Evolutionary conservation across 2,329 filamentous ascomycete species (phyloP).

Genomic region (Aureobasidium sp.): DNA sequence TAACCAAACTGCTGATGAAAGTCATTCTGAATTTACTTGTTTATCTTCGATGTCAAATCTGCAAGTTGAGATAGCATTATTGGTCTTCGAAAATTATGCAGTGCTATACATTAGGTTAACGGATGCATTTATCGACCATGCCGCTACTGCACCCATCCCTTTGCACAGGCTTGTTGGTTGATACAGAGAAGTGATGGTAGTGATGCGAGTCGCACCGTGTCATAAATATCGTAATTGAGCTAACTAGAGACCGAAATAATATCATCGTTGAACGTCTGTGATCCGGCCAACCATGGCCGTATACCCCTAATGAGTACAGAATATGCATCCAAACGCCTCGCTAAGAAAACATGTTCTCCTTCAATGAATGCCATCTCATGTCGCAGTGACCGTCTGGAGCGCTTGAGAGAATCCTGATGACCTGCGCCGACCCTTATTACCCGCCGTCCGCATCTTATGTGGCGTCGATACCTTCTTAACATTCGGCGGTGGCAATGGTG

Average conservation of each 20-base stretch:
- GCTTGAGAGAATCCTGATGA: not conserved
- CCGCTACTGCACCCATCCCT: not conserved
- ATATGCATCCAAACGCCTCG: slow-evolving; percentile 7
- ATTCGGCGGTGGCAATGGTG: not conserved
- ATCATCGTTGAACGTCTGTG: not conserved
- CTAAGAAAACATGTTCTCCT: not conserved
- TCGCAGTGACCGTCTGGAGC: slow-evolving; percentile 4
- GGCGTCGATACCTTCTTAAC: not conserved
- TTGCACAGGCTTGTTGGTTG: not conserved
- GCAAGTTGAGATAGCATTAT: not conserved
- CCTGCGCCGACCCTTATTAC: not conserved
- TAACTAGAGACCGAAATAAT: not conserved
- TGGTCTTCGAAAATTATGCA: too few relatives aligned
- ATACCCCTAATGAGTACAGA: not conserved
- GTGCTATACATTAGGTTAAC: not conserved
- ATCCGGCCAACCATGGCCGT: not conserved
- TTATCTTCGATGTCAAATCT: not conserved
- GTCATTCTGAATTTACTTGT: not conserved
- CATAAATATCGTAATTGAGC: not conserved
- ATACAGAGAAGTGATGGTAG: not conserved
- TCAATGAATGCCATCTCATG: not conserved
- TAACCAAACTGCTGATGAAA: not conserved
- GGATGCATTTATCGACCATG: not conserved
- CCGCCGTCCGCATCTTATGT: slow-evolving; percentile 5
- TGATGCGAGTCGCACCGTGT: not conserved